Evolutionary conservation across 2,329 filamentous ascomycete species (phyloP), one percentile per base, ranked within the genome.

Genomic region (Penicillium corylophilum): DNA sequence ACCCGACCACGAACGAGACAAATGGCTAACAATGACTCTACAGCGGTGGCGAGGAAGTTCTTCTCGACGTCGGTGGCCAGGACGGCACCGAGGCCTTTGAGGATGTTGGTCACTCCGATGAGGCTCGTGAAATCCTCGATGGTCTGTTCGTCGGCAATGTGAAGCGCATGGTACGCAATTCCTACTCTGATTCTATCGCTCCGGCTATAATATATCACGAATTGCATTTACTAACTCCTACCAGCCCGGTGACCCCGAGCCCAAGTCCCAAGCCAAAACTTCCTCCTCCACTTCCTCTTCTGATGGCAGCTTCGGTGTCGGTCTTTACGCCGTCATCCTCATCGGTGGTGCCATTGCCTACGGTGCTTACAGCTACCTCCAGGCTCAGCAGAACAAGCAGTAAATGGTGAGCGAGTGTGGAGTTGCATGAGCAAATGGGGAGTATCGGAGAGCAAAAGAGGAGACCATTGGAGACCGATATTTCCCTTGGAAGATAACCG

Each of bases 1-100:
- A 38, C 9, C 16, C 5, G 15, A 10, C 31, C 16, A 18, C 18
- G 18, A 36, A 5, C 10, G 9, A 33, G 28, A 43, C 38, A 43
- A 50, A 41, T 53, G 3, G 23, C 55, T 63, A 51, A 63, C 48
- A 16, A 20, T 28, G 23, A 3, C n/a, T 38, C 49, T 53, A 60
- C 70, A 97, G 94, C 67, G 94, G 94, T 80, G 94, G 94, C 79
- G 94, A 99, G 79, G 94, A 99, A 80, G 94, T 99, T 65, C 80
- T 99, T 59, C 87, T 99, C 64, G 94, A 99, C 65, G 92, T 97
- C 60, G 94, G 82, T 69, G 94, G 94, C 64, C 92, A 96, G 79
- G 94, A 99, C 76, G 88, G 89, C 68, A 96, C 93, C 66, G 94
- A 97, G 79, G 93, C 94, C 56, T 99, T 99, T 73, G 94, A 99